A percentile compares a stretch with the other conserved stretches of the same genome.
These are phyloP conservation scores for Penicillium nucicola DNA, from an alignment of 495 filamentous ascomycete genomes.

Conservation along the genomic window DNA sequence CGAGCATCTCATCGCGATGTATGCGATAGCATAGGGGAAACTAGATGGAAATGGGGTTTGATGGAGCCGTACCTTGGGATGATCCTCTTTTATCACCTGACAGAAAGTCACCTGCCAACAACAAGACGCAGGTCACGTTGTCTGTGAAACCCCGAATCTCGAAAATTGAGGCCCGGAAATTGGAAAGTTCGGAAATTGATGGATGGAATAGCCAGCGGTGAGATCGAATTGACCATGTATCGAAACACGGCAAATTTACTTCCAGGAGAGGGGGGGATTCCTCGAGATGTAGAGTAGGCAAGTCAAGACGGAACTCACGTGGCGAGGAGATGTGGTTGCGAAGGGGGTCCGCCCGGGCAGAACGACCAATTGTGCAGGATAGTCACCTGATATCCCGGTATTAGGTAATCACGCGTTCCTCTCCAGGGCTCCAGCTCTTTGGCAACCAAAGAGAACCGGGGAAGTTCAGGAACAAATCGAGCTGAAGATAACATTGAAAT, in stretches of 20 bases:
- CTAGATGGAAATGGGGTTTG: slow-evolving; percentile 10
- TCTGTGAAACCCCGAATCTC: slow-evolving; percentile 25
- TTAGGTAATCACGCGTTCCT: slow-evolving; percentile 6
- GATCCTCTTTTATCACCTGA: slow-evolving; percentile 52
- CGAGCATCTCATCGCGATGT: slow-evolving; percentile 3
- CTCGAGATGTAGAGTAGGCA: slow-evolving; percentile 29
- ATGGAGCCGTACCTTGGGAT: slow-evolving; percentile 43
- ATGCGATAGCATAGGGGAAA: slow-evolving; percentile 5
- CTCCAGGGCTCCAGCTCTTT: neutral
- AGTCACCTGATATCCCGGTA: slow-evolving; percentile 33
- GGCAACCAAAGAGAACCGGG: neutral
- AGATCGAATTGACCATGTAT: slow-evolving; percentile 17
- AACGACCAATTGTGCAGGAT: slow-evolving; percentile 26
- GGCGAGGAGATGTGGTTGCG: slow-evolving; percentile 25
- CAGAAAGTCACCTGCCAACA: slow-evolving; percentile 52
- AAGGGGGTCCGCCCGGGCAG: slow-evolving; percentile 22
- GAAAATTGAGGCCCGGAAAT: slow-evolving; percentile 23
- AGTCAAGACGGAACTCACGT: slow-evolving; percentile 48
- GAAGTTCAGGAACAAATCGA: neutral
- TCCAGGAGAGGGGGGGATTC: slow-evolving; percentile 29
- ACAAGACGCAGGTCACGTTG: slow-evolving; percentile 40
- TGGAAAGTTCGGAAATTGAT: slow-evolving; percentile 14
- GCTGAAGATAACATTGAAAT: slow-evolving; percentile 7
- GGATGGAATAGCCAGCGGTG: slow-evolving; percentile 5
- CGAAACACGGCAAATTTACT: slow-evolving; percentile 27